Conservation (phyloP, 257 asterid genomes). For the Plantago ovata region DNA sequence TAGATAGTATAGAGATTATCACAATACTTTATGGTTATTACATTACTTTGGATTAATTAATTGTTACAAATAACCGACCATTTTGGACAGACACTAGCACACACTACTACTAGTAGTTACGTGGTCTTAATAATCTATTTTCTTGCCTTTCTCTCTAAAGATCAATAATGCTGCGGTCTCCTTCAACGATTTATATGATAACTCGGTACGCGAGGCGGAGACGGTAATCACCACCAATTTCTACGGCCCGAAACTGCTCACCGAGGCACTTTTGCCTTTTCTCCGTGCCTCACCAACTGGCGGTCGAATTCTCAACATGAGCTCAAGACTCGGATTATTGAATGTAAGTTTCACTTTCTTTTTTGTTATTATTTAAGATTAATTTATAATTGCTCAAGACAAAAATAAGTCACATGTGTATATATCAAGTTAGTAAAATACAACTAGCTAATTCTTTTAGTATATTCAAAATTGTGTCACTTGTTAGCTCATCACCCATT, state of each 20-base stretch:
- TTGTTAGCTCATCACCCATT: no score
- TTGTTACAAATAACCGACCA: no score
- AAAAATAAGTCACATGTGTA: background rate
- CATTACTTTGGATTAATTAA: no score
- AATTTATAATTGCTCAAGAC: no score
- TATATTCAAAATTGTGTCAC: no score
- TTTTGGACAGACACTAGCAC: no score
- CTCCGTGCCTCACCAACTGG: conserved; percentile 43
- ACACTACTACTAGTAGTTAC: no score
- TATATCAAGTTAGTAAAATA: background rate
- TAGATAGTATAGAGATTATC: no score
- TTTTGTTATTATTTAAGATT: no score
- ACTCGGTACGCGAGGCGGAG: conserved; percentile 56
- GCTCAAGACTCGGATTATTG: conserved; percentile 75
- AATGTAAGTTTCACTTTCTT: conserved; percentile 61
- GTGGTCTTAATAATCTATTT: background rate
- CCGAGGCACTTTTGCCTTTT: conserved; percentile 49
- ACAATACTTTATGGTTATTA: no score
- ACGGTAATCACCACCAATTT: conserved; percentile 50
- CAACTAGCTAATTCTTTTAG: no score
- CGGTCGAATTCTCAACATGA: conserved; percentile 55
- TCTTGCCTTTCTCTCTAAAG: conserved; percentile 21
- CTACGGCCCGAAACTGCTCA: conserved; percentile 59
- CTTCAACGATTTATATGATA: conserved; percentile 48
- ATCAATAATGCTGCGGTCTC: conserved; percentile 78